Conservation (phyloP, 441 rosid species). For the Croton setiger region DNA sequence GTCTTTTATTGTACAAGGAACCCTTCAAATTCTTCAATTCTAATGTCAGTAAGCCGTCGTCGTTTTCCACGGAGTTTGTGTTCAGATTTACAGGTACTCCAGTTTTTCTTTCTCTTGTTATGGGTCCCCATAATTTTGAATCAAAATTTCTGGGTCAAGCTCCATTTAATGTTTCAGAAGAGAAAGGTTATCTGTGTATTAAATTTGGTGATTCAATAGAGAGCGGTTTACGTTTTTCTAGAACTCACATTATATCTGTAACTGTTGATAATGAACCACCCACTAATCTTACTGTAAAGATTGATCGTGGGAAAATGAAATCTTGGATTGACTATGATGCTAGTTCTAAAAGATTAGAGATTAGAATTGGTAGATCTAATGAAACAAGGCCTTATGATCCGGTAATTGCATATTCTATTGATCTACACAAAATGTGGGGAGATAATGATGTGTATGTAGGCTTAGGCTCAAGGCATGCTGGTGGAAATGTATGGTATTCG, state of each 20-base stretch:
- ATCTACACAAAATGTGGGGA: constrained; percentile 37
- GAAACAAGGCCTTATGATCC: constrained; percentile 37
- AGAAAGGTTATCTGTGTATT: constrained; percentile 33
- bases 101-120: constrained; percentile 36
- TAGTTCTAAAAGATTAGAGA: constrained; percentile 36
- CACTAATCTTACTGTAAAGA: constrained; percentile 24
- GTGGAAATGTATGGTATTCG: constrained; percentile 23
- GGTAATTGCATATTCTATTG: constrained; percentile 25
- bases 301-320: constrained; percentile 34
- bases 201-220: constrained; percentile 37
- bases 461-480: constrained; percentile 30
- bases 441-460: constrained; percentile 37
- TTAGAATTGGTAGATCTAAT: constrained; percentile 35
- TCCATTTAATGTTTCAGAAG: constrained; percentile 28
- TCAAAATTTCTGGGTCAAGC: constrained; percentile 30
- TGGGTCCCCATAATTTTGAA: constrained; percentile 34
- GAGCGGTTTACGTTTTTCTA: constrained; percentile 30
- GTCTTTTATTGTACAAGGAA: constrained; percentile 28
- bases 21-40: constrained; percentile 34
- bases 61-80: constrained; percentile 42
- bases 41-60: constrained; percentile 17
- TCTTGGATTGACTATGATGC: constrained; percentile 51
- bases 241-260: constrained; percentile 27
- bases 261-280: constrained; percentile 29
- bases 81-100: constrained; percentile 38